Base-by-base conservation (phyloP, 1,284 basidiomycete species). In the Exobasidium cylindrosporum region DNA sequence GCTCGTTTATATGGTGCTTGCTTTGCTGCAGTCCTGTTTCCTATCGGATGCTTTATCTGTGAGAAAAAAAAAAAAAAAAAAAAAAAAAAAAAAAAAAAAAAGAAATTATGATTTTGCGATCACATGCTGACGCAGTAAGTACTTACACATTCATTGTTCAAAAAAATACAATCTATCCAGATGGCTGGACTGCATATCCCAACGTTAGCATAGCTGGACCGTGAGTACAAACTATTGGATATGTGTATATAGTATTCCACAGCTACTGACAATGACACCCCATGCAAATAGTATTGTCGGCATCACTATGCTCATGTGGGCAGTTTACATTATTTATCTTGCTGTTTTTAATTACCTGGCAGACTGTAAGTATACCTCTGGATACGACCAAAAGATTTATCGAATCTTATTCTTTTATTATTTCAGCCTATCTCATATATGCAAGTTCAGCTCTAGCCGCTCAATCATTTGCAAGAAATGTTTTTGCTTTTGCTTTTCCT, bases 381-480 rank as follows among this genome's bases (percentile, higher is more conserved):
- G 23, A 10, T 7, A 24, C 47, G 47, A 30, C 47, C 6, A n/a
- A 24, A n/a, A 24, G 6, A 24, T n/a, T 30, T 50, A 24, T 30
- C 23, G 7, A 30, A 7, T 6, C 47, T 21, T 14, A 50, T n/a
- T n/a, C 28, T 76, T 89, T 76, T 83, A 85, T n/a, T 90, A 89
- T 70, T 83, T 67, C 29, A 7, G 24, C 72, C 2, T 81, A 80
- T 60, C 61, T 76, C 0, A 84, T 86, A 1, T 91, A 87, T 66
- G 89, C 89, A 3, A 89, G 87, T 0, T 89, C 88, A 1, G 89
- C 89, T 0, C 81, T 90, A 21, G 89, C 89, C 0, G 89, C 88
- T 0, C 89, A 90, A 78, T 88, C 86, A 74, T 81, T 90, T 44
- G 85, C 84, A 65, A 84, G 89, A 85, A 81, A 71, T 84, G 50